Evolutionary conservation across 1,284 basidiomycete species (phyloP).

Genomic region (Sutorius eximius): DNA sequence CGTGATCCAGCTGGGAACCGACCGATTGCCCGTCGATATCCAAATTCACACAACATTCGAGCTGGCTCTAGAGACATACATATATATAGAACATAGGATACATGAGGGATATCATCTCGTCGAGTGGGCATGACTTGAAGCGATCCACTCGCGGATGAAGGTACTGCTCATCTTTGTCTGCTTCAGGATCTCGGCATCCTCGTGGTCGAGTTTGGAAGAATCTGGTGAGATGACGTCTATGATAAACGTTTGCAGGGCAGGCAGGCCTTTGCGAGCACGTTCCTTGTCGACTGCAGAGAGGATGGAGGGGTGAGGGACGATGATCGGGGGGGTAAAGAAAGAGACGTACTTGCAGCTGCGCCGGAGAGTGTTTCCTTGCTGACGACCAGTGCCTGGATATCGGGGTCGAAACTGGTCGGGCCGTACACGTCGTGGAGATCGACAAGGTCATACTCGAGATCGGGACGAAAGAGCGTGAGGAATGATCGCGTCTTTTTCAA

Average conservation of each 20-base stretch:
- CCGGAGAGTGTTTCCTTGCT: slow-evolving; percentile 83
- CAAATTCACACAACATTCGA: slow-evolving; percentile 10
- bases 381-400: slow-evolving; percentile 85
- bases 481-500: slow-evolving; percentile 60
- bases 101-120: slow-evolving; percentile 4
- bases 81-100: slow-evolving; percentile 3
- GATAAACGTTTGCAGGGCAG: slow-evolving; percentile 66
- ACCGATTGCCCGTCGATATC: neutral
- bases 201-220: slow-evolving; percentile 52
- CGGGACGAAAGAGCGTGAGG: slow-evolving; percentile 65
- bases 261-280: slow-evolving; percentile 55
- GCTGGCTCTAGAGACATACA: neutral
- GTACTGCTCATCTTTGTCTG: slow-evolving; percentile 89
- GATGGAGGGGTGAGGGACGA: slow-evolving; percentile 3
- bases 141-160: slow-evolving; percentile 84
- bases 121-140: slow-evolving; percentile 29
- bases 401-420: slow-evolving; percentile 80
- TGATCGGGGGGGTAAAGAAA: neutral
- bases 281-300: slow-evolving; percentile 56
- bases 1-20: neutral
- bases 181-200: slow-evolving; percentile 67
- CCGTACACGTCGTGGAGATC: slow-evolving; percentile 83
- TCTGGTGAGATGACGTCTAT: slow-evolving; percentile 85
- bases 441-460: slow-evolving; percentile 63
- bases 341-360: slow-evolving; percentile 62